phyloP scores from a whole-genome alignment of 306 rosid species.

The Gastrolobium villosum region DNA sequence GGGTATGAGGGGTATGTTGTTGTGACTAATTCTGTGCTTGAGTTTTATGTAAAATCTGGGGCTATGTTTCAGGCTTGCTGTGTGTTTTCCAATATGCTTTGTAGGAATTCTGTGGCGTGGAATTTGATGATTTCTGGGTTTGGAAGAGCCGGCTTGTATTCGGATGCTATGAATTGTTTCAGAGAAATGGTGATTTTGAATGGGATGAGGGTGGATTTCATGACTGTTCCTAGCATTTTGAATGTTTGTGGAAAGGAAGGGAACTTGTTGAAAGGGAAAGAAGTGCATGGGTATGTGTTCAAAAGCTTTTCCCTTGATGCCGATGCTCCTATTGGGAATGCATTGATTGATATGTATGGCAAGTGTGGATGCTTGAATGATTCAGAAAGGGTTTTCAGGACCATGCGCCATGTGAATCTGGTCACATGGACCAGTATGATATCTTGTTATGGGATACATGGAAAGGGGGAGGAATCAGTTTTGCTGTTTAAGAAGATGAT shows the following conservation, averaged over 20 bases:
- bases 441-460: constrained; percentile 75
- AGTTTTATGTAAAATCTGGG: constrained; percentile 66
- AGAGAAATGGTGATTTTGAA: constrained; percentile 57
- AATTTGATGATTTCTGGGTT: constrained; percentile 75
- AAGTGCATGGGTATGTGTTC: constrained; percentile 63
- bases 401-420: constrained; percentile 52
- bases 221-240: constrained; percentile 73
- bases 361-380: constrained; percentile 72
- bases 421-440: constrained; percentile 82
- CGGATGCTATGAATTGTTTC: constrained; percentile 61
- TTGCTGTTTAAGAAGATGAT: constrained; percentile 61
- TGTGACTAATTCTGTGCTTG: constrained; percentile 65
- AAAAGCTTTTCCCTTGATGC: constrained; percentile 51
- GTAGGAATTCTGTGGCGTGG: constrained; percentile 62
- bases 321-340: constrained; percentile 67
- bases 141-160: constrained; percentile 61
- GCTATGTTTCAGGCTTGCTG: constrained; percentile 56
- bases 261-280: constrained; percentile 73
- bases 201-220: constrained; percentile 58
- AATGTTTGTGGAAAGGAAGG: constrained; percentile 73
- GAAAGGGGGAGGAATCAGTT: constrained; percentile 72
- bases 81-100: constrained; percentile 60
- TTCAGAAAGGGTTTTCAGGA: constrained; percentile 65
- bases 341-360: constrained; percentile 72
- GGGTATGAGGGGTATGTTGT: constrained; percentile 64